phyloP scores from a whole-genome alignment of 768 basidiomycete species.

The Trametes coccinea region DNA sequence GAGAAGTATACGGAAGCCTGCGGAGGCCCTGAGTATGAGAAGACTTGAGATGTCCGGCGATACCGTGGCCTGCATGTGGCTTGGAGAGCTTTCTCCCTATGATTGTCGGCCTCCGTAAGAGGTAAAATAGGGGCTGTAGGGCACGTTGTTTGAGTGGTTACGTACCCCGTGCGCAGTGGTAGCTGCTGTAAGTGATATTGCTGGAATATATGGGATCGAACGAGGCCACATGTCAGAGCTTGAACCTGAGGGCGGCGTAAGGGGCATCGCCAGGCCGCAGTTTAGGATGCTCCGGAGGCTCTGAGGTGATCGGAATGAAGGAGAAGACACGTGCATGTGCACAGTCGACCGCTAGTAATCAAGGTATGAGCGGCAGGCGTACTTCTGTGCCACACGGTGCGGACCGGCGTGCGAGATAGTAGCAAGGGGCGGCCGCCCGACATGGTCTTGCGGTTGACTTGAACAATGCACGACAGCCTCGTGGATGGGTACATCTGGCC shows the following conservation, averaged over 20 bases:
- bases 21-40: no score
- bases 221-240: background rate
- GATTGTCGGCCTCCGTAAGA: background rate
- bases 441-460: constrained; percentile 2
- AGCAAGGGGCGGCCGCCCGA: background rate
- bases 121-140: background rate
- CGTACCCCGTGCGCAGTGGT: background rate
- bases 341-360: background rate
- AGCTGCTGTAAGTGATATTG: background rate
- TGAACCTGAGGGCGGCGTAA: background rate
- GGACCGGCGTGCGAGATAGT: constrained; percentile 1
- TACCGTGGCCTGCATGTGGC: background rate
- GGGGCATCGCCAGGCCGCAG: background rate
- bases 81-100: background rate
- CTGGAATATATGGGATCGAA: background rate
- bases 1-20: no score
- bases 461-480: background rate
- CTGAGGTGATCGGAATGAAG: background rate
- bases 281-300: background rate
- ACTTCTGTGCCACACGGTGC: background rate
- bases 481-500: constrained; percentile 5
- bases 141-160: background rate
- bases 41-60: background rate
- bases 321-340: background rate
- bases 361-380: background rate